These are phyloP conservation scores for Wallemia ichthyophaga DNA, from an alignment of 1,284 basidiomycete genomes.

Conservation along the genomic window DNA sequence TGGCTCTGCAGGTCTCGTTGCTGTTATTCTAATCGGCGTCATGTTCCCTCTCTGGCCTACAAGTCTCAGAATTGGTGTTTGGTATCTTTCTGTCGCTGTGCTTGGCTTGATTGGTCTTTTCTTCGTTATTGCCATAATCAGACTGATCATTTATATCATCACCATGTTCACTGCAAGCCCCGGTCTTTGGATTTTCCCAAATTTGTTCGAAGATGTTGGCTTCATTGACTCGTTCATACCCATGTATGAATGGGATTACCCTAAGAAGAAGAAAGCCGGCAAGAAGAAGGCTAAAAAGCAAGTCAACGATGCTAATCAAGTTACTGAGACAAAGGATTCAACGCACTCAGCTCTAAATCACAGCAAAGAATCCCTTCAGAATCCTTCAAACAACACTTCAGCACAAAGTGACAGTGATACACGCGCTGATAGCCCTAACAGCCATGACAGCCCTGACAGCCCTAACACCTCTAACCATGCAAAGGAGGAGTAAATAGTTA, in stretches of 20 bases:
- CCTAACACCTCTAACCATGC: too few relatives aligned
- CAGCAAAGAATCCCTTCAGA: not conserved
- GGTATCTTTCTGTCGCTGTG: slow-evolving; percentile 71
- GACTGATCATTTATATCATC: slow-evolving; percentile 77
- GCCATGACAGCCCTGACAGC: too few relatives aligned
- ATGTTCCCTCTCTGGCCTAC: slow-evolving; percentile 99
- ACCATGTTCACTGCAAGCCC: slow-evolving; percentile 60
- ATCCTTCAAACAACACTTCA: not conserved
- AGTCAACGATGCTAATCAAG: too few relatives aligned
- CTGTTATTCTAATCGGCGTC: slow-evolving; percentile 75
- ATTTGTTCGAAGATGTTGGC: slow-evolving; percentile 91
- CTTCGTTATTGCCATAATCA: slow-evolving; percentile 66
- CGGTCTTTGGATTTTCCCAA: slow-evolving; percentile 97
- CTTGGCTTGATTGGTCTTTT: slow-evolving; percentile 70
- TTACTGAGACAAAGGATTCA: too few relatives aligned
- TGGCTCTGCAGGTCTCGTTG: slow-evolving; percentile 75
- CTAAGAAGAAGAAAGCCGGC: slow-evolving; percentile 60
- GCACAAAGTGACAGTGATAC: not conserved
- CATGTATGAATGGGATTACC: slow-evolving; percentile 85
- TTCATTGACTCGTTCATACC: slow-evolving; percentile 98
- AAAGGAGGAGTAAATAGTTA: not conserved
- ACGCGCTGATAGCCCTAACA: not conserved
- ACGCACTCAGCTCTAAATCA: slow-evolving; percentile 1
- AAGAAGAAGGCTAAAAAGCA: slow-evolving; percentile 15
- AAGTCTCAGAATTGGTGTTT: slow-evolving; percentile 74